phyloP scores from a whole-genome alignment of 192 early-diverging fungal genomes.

The Coemansia sp. region DNA sequence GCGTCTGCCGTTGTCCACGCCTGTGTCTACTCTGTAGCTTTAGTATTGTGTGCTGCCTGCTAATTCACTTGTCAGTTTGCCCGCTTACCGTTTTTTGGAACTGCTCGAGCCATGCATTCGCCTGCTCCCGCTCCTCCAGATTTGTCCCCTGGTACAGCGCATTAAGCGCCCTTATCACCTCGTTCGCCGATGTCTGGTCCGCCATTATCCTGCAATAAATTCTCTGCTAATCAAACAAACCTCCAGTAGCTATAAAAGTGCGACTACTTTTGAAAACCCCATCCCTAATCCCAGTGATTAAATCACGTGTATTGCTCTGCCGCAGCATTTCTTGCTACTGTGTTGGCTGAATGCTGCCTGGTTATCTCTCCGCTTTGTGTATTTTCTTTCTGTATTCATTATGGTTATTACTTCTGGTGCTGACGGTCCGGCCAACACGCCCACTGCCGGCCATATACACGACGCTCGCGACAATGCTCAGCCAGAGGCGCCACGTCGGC shows the following conservation, averaged over 20 bases:
- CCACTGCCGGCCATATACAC: constrained; percentile 12
- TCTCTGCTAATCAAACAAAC: too few relatives aligned
- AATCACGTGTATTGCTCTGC: not conserved
- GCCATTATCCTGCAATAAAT: constrained; percentile 6
- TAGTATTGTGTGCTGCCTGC: not conserved
- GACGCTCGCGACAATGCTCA: not conserved
- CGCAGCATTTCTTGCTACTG: not conserved
- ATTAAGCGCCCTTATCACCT: constrained; percentile 46
- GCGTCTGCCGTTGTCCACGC: constrained; percentile 84
- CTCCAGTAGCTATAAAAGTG: too few relatives aligned
- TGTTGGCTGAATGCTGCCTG: too few relatives aligned
- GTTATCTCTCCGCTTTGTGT: not conserved
- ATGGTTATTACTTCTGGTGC: constrained; percentile 24
- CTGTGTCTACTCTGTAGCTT: constrained; percentile 55
- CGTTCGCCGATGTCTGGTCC: constrained; percentile 10
- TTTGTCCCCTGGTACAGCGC: constrained; percentile 46
- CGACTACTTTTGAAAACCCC: not conserved
- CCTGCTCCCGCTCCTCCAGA: constrained; percentile 49
- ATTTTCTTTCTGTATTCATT: not conserved
- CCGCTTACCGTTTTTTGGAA: constrained; percentile 84
- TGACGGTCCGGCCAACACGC: constrained; percentile 20
- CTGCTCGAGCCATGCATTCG: constrained; percentile 75
- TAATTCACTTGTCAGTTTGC: not conserved
- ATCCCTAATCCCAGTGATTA: not conserved
- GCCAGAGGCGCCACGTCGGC: constrained; percentile 3